Evolutionary conservation across 139 green algal species (phyloP), one percentile per base, ranked within the genome.

Genomic region (Limnomonas spitsbergensis): DNA sequence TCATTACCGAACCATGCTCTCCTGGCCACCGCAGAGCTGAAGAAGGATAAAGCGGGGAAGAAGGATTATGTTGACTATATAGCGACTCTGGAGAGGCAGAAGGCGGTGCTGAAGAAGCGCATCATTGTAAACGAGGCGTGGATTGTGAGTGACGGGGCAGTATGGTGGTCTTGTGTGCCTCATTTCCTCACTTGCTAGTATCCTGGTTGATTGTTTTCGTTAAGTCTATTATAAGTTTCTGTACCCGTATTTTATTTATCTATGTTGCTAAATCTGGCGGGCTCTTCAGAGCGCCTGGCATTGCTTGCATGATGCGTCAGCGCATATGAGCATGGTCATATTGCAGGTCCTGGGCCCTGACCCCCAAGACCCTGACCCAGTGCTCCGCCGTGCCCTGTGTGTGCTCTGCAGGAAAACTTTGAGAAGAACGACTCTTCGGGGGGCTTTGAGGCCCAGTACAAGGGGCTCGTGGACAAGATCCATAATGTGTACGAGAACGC

Each of bases 51-150:
- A 29, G 81, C 71, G 38, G 88, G 88, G 26, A 83, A 85, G 76
- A 84, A 87, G 42, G 86, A 89, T 56, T 92, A 85, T 72, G 77
- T 88, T 40, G 83, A 83, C 4, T 84, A 86, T 69, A 77, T 90
- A 2, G 79, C 76, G 6, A 80, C 76, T 40, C 42, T 89, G 3
- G 69, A 80, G 1, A 75, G 77, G 14, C 69, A 83, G 69, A 81
- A 78, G 38, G 76, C 78, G 0, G 85, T 89, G 38, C 37, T 92
- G 3, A 54, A 85, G 35, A 81, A 78, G 20, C 68, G 80, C 27
- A 83, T 90, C 4, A 75, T 85, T 6, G 80, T 61, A 34, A 86
- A 90, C 69, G 82, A 84, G 66, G 53, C 68, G 1, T 90, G 85
- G 85, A 86, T 88, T 38, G 85, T 88, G 32, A 83, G 80, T 73